These are phyloP conservation scores for Plasmodium adleri DNA, from an alignment of 169 alveolate genomes.

Conservation along the genomic window DNA sequence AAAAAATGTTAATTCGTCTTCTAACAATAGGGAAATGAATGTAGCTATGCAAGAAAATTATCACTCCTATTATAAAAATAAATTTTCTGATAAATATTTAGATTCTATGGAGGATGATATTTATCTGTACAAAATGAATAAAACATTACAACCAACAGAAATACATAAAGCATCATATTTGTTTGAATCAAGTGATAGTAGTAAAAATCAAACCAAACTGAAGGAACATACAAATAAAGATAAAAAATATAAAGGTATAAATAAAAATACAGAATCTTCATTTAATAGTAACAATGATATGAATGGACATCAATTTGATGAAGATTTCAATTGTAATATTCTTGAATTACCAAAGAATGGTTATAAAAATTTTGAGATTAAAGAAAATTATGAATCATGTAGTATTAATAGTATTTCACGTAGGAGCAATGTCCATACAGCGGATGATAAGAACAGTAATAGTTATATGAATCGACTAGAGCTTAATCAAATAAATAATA, in stretches of 20 bases:
- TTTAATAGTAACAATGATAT: no score
- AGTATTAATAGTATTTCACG: no score
- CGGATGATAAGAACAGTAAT: not conserved
- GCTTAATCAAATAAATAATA: not conserved
- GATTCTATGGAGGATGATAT: constrained; percentile 39
- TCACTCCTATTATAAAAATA: constrained; percentile 38
- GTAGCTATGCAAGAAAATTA: not conserved
- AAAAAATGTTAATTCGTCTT: not conserved
- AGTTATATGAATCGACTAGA: no score
- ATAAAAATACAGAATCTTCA: no score
- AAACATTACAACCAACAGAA: constrained; percentile 12
- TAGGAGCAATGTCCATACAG: no score
- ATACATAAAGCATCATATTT: constrained; percentile 27
- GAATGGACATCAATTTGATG: no score
- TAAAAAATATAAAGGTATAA: not conserved
- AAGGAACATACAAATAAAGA: not conserved
- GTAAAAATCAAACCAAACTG: no score
- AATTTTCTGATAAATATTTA: constrained; percentile 24
- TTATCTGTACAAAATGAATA: constrained; percentile 48
- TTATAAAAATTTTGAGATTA: no score
- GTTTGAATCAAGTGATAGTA: constrained; percentile 6
- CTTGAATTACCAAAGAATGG: no score
- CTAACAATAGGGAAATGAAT: not conserved
- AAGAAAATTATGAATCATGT: no score
- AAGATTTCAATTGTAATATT: no score